Evolutionary conservation across 805 yeast species (phyloP), one percentile per base, ranked within the genome.

Genomic region (Suhomyces canberraensis): DNA sequence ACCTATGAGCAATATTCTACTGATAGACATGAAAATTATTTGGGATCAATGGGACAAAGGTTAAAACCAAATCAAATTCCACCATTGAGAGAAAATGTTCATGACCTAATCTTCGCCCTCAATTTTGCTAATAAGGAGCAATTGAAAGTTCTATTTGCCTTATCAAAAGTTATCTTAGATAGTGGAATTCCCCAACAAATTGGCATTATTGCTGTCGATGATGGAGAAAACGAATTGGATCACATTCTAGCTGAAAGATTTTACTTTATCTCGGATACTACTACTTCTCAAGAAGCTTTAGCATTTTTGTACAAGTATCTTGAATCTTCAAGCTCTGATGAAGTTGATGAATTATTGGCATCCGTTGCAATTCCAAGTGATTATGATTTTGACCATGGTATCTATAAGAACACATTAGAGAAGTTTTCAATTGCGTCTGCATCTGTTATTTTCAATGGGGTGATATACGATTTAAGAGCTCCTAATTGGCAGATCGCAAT

Each of bases 131-230:
- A 78, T 42, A 62, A 64, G 11, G 60, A 64, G 2, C 82, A 84
- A 40, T 48, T 81, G 14, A 54, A 64, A 13, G 75, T 73, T 1
- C 56, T 81, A 19, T 58, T 73, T 14, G 65, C 81, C 7, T 64
- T 79, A 22, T 49, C 81, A 2, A 66, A 70, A 17, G 57, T 75
- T 2, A 63, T 79, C 2, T 50, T 79, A n/a, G 66, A 71, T 9
- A 72, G 76, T 29, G 77, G 78, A 1, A 69, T 84, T 13, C 86
- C 96, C 0, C 84, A 89, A 45, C 83, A 90, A 56, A 52, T 91
- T 35, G 98, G 97, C 5, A 44, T 91, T 3, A 64, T 91, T n/a
- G 95, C 98, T 0, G 40, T 84, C 2, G 51, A 59, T 7, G 58
- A 53, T 1, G 48, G 45, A 4, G 22, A 20, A 20, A 9, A 20